Evolutionary conservation across 1,284 basidiomycete species (phyloP), one percentile per base, ranked within the genome.

Genomic region (Clitocybe nebularis): DNA sequence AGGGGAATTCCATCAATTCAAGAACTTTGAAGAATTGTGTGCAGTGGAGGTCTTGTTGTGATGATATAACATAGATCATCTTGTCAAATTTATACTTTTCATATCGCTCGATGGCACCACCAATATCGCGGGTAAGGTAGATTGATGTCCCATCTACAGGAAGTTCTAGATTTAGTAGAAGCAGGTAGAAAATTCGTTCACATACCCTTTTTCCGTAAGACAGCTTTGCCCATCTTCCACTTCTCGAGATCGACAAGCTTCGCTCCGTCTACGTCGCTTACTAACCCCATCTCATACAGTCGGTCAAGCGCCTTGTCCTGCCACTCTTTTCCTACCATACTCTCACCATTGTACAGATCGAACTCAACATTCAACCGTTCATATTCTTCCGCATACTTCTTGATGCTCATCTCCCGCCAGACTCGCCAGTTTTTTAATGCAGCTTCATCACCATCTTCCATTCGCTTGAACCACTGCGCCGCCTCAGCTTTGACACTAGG

Each of bases 81-180:
- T 97, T 97, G 79, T 99, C 93, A 55, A 97, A 96, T 46, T 88
- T 79, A 75, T 93, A 93, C 61, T 89, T 84, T 53, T 91, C 84
- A 70, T 85, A 93, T 52, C 95, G 89, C 70, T 98, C 89, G 54
- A 89, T 85, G 0, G 94, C 93, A 34, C 86, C 95, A 34, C 86
- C 95, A 49, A 99, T 92, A 67, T 99, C 95, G 49, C 95, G 90
- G n/a, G 94, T 97, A 49, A 99, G 83, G 69, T 99, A 99, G 54
- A 98, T 94, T 0, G 91, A 91, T 4, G 95, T 97, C 17, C 95
- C 95, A 58, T 99, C 95, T 90, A 55, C 17, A n/a, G 20, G 23
- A 2, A 24, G 4, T n/a, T 2, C 33, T 20, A 41, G 21, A 17
- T 24, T 2, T 11, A 43, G 23, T 21, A 9, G 10, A n/a, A 20